Evolutionary conservation across 2,329 filamentous ascomycete species (phyloP).

Genomic region (Thielaviopsis populi): DNA sequence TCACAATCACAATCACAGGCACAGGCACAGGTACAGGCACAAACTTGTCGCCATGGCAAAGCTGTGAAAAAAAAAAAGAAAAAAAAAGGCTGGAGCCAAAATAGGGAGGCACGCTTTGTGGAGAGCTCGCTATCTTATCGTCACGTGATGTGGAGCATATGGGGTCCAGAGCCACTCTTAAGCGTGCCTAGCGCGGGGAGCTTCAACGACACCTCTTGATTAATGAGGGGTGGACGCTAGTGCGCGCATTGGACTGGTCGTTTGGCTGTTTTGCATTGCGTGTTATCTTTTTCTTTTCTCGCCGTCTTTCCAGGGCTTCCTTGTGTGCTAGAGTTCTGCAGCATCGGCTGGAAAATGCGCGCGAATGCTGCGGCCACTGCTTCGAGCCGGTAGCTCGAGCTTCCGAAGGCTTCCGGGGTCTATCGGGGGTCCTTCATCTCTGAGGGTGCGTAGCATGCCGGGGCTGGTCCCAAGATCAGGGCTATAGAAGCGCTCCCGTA

Average conservation of each 20-base stretch:
- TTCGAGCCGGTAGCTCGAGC: conserved; percentile 10
- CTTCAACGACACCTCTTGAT: neutral
- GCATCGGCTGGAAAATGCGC: conserved; percentile 11
- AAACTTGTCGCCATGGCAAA: neutral
- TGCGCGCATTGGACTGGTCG: neutral
- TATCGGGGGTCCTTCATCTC: neutral
- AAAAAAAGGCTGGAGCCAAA: neutral
- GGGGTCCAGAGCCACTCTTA: neutral
- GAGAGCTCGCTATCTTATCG: conserved; percentile 5
- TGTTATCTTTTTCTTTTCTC: neutral
- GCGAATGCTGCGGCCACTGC: conserved; percentile 11
- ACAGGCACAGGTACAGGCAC: no score
- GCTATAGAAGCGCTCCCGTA: neutral
- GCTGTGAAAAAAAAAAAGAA: neutral
- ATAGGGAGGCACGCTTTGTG: neutral
- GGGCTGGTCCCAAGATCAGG: no score
- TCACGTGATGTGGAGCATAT: conserved; percentile 12
- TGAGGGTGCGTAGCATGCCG: neutral
- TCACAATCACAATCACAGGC: no score
- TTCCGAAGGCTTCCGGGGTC: neutral
- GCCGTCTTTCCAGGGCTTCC: neutral
- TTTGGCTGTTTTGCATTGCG: neutral
- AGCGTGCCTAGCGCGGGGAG: neutral
- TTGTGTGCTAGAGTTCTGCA: neutral
- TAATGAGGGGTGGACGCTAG: neutral